A percentile compares a stretch with the other conserved stretches of the same genome.
Conservation (phyloP, 257 asterid species). For the Oldenlandia corymbosa region DNA sequence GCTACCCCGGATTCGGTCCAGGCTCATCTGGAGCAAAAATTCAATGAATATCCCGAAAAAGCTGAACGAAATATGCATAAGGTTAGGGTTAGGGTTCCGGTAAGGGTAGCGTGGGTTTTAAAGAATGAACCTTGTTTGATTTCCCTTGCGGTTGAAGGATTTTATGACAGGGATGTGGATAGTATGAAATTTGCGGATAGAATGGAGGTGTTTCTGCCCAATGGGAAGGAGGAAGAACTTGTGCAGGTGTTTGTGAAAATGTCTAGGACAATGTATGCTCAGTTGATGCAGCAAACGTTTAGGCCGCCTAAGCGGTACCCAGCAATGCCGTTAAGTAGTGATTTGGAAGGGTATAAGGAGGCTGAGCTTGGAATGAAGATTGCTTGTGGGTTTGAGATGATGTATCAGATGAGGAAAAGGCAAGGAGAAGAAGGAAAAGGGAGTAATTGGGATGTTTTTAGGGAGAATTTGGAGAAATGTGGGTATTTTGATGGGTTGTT, state of each 20-base stretch:
- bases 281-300: slow-evolving; percentile 77
- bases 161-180: slow-evolving; percentile 86
- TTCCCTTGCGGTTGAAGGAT: slow-evolving; percentile 76
- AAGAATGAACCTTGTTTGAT: slow-evolving; percentile 64
- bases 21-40: slow-evolving; percentile 50
- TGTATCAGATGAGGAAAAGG: slow-evolving; percentile 73
- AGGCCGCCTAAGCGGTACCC: slow-evolving; percentile 78
- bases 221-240: slow-evolving; percentile 63
- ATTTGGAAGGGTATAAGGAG: slow-evolving; percentile 52
- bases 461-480: slow-evolving; percentile 55
- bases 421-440: slow-evolving; percentile 86
- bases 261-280: slow-evolving; percentile 97
- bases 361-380: slow-evolving; percentile 92
- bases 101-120: slow-evolving; percentile 73
- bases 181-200: slow-evolving; percentile 73
- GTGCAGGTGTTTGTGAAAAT: slow-evolving; percentile 62
- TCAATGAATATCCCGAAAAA: slow-evolving; percentile 62
- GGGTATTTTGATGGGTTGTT: slow-evolving; percentile 75
- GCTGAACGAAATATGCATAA: slow-evolving; percentile 60
- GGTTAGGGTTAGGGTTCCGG: slow-evolving; percentile 59
- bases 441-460: slow-evolving; percentile 80
- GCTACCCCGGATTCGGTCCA: slow-evolving; percentile 60
- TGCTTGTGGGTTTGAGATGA: slow-evolving; percentile 91
- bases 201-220: slow-evolving; percentile 67
- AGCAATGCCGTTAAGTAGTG: slow-evolving; percentile 58